Conservation (phyloP, 345 rosid genomes). For the Salix dunnii region DNA sequence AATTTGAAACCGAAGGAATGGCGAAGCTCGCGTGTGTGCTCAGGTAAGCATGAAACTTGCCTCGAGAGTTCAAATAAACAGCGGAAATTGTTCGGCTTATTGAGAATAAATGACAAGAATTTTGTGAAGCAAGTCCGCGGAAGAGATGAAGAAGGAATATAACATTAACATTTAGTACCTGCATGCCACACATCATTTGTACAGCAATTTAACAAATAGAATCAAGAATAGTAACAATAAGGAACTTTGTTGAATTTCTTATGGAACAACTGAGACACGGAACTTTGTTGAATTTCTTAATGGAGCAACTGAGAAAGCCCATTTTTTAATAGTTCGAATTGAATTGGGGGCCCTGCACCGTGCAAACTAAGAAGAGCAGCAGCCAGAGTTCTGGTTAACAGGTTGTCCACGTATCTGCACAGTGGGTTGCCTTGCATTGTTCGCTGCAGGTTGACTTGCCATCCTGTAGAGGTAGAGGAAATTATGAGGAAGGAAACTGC, state of each 20-base stretch:
- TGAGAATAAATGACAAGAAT: neutral
- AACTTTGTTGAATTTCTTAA: too few relatives aligned
- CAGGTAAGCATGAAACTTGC: neutral
- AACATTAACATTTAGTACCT: constrained; percentile 7
- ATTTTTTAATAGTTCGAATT: too few relatives aligned
- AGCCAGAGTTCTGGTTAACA: constrained; percentile 84
- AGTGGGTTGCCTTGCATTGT: constrained; percentile 73
- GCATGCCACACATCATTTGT: constrained; percentile 12
- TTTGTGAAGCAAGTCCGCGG: too few relatives aligned
- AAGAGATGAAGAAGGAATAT: neutral
- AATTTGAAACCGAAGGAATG: too few relatives aligned
- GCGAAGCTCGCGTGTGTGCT: too few relatives aligned
- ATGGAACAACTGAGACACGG: neutral
- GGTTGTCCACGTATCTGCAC: constrained; percentile 96
- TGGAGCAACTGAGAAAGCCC: too few relatives aligned
- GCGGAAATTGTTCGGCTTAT: neutral
- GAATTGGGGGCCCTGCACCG: too few relatives aligned
- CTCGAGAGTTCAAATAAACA: neutral
- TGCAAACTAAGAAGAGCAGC: constrained; percentile 73
- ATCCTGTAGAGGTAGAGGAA: constrained; percentile 48
- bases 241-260: neutral
- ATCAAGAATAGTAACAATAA: neutral
- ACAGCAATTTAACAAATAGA: constrained; percentile 4
- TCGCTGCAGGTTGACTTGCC: constrained; percentile 87
- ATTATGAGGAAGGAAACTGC: neutral